A percentile compares a stretch with the other conserved stretches of the same genome.
Conservation (phyloP, 139 green algal species). For the Pseudopediastrum boryanum region DNA sequence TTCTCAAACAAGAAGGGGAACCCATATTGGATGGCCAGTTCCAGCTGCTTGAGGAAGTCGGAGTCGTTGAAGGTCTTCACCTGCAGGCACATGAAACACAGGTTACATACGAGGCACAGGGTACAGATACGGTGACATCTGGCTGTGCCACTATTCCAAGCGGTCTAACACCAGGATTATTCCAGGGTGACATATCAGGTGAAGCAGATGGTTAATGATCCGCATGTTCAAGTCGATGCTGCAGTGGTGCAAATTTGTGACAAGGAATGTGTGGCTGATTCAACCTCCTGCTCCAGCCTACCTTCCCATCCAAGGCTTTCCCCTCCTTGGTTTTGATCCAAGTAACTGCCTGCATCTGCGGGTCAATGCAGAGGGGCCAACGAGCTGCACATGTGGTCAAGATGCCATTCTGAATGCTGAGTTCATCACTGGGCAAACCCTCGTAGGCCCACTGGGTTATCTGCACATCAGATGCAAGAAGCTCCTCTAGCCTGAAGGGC, state of each 20-base stretch:
- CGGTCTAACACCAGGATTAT: too few species aligned
- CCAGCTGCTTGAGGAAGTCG: slow-evolving; percentile 93
- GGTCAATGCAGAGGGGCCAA: slow-evolving; percentile 86
- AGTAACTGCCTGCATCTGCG: slow-evolving; percentile 82
- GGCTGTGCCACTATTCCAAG: too few species aligned
- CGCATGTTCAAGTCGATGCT: too few species aligned
- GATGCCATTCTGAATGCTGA: slow-evolving; percentile 80
- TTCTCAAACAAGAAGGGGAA: slow-evolving; percentile 92
- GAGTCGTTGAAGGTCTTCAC: slow-evolving; percentile 89
- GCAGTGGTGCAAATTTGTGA: too few species aligned
- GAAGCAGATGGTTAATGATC: too few species aligned
- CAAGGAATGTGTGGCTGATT: too few species aligned
- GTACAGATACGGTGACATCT: too few species aligned
- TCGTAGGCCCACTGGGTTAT: slow-evolving; percentile 76
- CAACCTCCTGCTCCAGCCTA: background rate
- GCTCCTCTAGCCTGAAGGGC: slow-evolving; percentile 60
- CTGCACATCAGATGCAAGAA: slow-evolving; percentile 79
- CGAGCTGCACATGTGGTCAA: slow-evolving; percentile 79
- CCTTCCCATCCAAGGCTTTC: slow-evolving; percentile 78
- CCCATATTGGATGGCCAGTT: slow-evolving; percentile 91
- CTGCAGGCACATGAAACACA: slow-evolving; percentile 20
- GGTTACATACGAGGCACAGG: background rate
- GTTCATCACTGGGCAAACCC: slow-evolving; percentile 78
- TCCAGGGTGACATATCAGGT: too few species aligned
- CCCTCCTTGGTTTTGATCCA: slow-evolving; percentile 91